phyloP scores from a whole-genome alignment of 805 yeast species.

The Priceomyces melissophilus region DNA sequence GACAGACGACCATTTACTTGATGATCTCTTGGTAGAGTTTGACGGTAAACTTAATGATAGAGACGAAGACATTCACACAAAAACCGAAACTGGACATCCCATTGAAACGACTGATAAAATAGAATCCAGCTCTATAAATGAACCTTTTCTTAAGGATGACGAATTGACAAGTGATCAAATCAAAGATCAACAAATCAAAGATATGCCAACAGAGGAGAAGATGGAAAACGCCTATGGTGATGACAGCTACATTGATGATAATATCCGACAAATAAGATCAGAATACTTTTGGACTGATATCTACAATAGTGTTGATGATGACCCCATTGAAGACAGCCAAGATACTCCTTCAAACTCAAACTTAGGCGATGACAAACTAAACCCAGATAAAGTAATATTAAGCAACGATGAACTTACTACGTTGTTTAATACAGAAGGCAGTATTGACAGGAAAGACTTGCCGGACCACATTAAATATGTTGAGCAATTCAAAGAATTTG shows the following conservation, averaged over 20 bases:
- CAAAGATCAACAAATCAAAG: slow-evolving; percentile 35
- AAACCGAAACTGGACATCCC: not conserved
- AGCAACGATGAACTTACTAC: slow-evolving; percentile 24
- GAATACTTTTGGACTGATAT: slow-evolving; percentile 24
- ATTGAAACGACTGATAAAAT: not conserved
- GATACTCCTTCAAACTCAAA: not conserved
- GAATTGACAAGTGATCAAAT: slow-evolving; percentile 41
- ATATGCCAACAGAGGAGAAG: slow-evolving; percentile 11
- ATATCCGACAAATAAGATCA: slow-evolving; percentile 23
- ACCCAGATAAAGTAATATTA: slow-evolving; percentile 14
- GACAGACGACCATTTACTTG: slow-evolving; percentile 24
- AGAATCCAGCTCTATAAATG: slow-evolving; percentile 7
- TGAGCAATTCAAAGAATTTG: slow-evolving; percentile 35
- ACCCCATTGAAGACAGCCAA: not conserved
- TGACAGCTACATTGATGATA: slow-evolving; percentile 29
- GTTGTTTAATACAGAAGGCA: slow-evolving; percentile 21
- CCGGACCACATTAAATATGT: slow-evolving; percentile 34
- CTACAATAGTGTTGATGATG: slow-evolving; percentile 1
- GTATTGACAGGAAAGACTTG: slow-evolving; percentile 19
- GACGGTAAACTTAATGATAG: slow-evolving; percentile 17
- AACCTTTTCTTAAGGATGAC: slow-evolving; percentile 37
- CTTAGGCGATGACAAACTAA: slow-evolving; percentile 2
- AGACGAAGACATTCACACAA: not conserved
- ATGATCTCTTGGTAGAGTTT: slow-evolving; percentile 24
- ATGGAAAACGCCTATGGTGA: slow-evolving; percentile 7